phyloP scores from a whole-genome alignment of 805 yeast genomes.

The Wickerhamiella allomyrinae region DNA sequence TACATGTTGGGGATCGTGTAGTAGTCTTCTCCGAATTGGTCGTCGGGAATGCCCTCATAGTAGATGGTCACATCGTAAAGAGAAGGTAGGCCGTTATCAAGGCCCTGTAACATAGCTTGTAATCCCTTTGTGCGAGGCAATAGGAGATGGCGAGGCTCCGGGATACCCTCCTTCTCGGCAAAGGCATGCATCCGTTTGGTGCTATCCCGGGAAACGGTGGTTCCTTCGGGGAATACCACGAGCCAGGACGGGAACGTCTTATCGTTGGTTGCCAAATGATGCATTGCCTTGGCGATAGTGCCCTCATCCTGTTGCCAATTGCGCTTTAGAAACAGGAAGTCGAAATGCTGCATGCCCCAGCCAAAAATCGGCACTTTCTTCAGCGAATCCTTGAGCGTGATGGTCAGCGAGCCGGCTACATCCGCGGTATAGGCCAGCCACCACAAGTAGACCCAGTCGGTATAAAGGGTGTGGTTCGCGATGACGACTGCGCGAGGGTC shows the following conservation, averaged over 20 bases:
- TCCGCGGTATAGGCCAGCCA: slow-evolving; percentile 58
- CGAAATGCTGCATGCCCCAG: slow-evolving; percentile 66
- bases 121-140: slow-evolving; percentile 80
- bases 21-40: slow-evolving; percentile 61
- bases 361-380: slow-evolving; percentile 63
- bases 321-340: slow-evolving; percentile 67
- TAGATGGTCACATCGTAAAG: slow-evolving; percentile 78
- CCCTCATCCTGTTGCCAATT: slow-evolving; percentile 72
- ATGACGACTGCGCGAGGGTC: slow-evolving; percentile 47
- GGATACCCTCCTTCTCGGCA: slow-evolving; percentile 34
- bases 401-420: slow-evolving; percentile 50
- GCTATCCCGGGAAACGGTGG: slow-evolving; percentile 62
- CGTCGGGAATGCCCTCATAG: slow-evolving; percentile 51
- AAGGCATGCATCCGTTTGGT: slow-evolving; percentile 40
- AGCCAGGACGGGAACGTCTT: slow-evolving; percentile 47
- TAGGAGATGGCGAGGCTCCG: slow-evolving; percentile 44
- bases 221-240: slow-evolving; percentile 86
- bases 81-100: slow-evolving; percentile 28
- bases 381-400: slow-evolving; percentile 66
- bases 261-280: slow-evolving; percentile 23
- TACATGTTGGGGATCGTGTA: slow-evolving; percentile 53
- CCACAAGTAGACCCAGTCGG: slow-evolving; percentile 92
- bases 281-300: slow-evolving; percentile 26
- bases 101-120: slow-evolving; percentile 44
- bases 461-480: slow-evolving; percentile 87